Evolutionary conservation across 108 stramenopile genomes (phyloP), one percentile per base, ranked within the genome.

Genomic region (Halocafeteria seosinensis): DNA sequence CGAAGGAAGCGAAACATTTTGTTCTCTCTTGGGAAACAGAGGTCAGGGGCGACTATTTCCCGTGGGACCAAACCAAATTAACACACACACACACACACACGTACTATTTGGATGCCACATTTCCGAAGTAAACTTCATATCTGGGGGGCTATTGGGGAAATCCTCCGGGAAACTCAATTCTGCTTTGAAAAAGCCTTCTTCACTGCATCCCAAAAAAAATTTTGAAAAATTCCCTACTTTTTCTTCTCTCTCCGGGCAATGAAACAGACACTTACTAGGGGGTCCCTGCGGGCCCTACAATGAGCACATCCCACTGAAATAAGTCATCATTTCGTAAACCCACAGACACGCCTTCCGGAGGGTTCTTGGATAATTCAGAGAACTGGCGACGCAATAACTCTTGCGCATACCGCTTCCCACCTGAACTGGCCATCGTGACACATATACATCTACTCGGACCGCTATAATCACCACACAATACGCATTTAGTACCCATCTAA

Each of bases 81-180:
- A n/a, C n/a, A n/a, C n/a, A n/a, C n/a, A n/a, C 12, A 12, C 27
- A 34, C 11, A 60, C n/a, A 61, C 42, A 5, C 42, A 47, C 59
- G 72, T 70, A 81, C 92, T 89, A 34, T 98, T 98, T 21, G 95
- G 95, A 68, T 98, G 95, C 88, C 89, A 94, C 85, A 98, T 95
- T 66, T 93, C 88, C 1, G 88, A 85, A 11, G 66, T 69, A 74
- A 98, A 98, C 30, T 84, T 90, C 85, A 87, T 85, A 30, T 71
- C 78, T 0, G 90, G 95, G 24, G 95, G 95, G 79, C 78, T 87
- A 77, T 92, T 91, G 37, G 95, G 95, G 75, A 94, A 98, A 65
- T 94, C 92, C 8, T 75, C 50, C 34, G 95, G 95, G 70, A 98
- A 98, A 66, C 82, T 76, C 4, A 98, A 76, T 23, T 74, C 76